Evolutionary conservation across 2,329 filamentous ascomycete species (phyloP).

Genomic region (Rutstroemia sydowiana): DNA sequence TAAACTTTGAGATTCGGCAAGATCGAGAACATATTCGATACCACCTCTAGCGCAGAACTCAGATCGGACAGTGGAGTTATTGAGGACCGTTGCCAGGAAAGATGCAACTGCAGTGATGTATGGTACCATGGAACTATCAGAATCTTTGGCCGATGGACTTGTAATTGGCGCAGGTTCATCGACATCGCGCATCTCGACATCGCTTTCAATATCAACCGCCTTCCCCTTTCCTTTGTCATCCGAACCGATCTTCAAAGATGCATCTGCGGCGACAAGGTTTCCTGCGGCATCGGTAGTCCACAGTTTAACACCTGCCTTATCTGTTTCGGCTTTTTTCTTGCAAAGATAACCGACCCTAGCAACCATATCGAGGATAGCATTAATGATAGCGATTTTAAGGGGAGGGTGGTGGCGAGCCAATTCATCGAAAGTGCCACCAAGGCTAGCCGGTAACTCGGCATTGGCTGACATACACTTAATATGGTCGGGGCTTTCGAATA

Average conservation of each 20-base stretch:
- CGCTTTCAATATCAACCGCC: constrained; percentile 39
- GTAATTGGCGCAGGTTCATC: constrained; percentile 17
- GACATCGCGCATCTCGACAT: constrained; percentile 61
- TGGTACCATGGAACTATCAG: constrained; percentile 25
- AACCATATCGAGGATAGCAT: constrained; percentile 84
- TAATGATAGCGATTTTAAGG: constrained; percentile 71
- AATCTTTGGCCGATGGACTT: constrained; percentile 14
- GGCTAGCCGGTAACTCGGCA: constrained; percentile 59
- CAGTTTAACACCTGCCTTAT: constrained; percentile 73
- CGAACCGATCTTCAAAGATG: constrained; percentile 22
- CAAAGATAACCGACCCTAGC: constrained; percentile 71
- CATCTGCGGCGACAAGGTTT: constrained; percentile 50
- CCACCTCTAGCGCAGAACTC: constrained; percentile 74
- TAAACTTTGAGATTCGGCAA: constrained; percentile 75
- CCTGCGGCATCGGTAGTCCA: constrained; percentile 54
- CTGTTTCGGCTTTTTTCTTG: constrained; percentile 57
- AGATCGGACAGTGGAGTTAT: constrained; percentile 25
- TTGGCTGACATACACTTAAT: constrained; percentile 77
- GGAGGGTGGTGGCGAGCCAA: constrained; percentile 86
- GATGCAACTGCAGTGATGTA: constrained; percentile 71
- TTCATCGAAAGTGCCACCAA: constrained; percentile 88
- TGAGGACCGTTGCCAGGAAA: constrained; percentile 51
- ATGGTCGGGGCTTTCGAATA: constrained; percentile 91
- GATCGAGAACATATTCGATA: constrained; percentile 75
- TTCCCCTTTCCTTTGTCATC: constrained; percentile 36